Evolutionary conservation across 768 basidiomycete genomes (phyloP), one percentile per base, ranked within the genome.

Genomic region (Filobasidium wieringae): DNA sequence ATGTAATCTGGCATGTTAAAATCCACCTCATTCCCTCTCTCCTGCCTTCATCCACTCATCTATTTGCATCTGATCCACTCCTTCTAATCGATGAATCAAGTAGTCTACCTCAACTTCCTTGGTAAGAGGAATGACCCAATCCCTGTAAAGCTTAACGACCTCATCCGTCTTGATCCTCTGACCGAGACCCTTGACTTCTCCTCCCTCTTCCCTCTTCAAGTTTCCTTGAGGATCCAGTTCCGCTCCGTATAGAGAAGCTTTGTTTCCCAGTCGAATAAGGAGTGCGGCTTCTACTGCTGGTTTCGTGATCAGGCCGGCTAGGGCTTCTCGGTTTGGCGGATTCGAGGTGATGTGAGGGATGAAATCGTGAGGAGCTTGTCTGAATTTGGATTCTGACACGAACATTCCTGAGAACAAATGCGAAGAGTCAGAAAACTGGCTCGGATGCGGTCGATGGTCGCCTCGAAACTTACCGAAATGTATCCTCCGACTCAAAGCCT

Each of bases 51-150:
- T 68, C 62, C 92, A 77, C 30, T 72, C 78, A 24, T 88, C 84
- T 11, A 96, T 84, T 60, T 95, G 85, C 47, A 83, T 81, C 62
- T 86, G 76, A 0, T 88, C 80, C 49, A 97, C 74, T 0, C 88
- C 93, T 37, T 95, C 86, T 54, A 99, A 76, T 55, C 95, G 81
- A 61, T 82, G 83, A 7, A 97, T 75, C n/a, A 99, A 80, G 74
- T 99, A 99, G 52, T 96, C 90, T 70, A 93, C 93, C 88, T 99
- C 95, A 58, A 99, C 88, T 69, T 95, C 90, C 74, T 93, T 96
- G 0, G 95, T 99, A 63, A 99, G 73, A 8, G 95, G 95, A 58
- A 99, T 99, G 63, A 99, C 91, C 67, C 85, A 90, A 68, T 85
- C 87, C 70, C 91, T 84, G 69, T 99, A 99, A 61, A 99, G 74